phyloP scores from a whole-genome alignment of 305 asterid species.

The Fraxinus dipetala region DNA sequence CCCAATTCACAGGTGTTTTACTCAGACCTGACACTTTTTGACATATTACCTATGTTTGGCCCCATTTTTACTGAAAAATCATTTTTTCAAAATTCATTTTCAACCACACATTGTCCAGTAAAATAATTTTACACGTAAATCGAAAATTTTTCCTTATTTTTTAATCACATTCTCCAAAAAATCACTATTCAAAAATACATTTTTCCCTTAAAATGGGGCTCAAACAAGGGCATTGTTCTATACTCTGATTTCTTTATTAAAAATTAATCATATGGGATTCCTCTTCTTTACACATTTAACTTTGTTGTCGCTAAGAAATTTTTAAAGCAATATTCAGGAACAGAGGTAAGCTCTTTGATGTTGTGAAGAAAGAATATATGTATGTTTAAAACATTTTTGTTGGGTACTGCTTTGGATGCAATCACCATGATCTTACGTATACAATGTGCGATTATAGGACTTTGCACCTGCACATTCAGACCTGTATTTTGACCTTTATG shows the following conservation, averaged over 20 bases:
- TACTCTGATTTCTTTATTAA: neutral
- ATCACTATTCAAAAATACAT: too few species aligned
- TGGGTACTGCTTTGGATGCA: neutral
- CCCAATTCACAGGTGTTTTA: neutral
- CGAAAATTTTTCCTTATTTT: too few species aligned
- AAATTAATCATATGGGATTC: neutral
- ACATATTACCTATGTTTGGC: neutral
- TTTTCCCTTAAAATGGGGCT: too few species aligned
- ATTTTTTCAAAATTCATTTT: too few species aligned
- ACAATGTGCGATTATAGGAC: neutral
- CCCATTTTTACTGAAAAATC: too few species aligned
- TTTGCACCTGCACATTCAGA: neutral
- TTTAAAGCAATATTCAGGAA: constrained; percentile 62
- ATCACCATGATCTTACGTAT: neutral
- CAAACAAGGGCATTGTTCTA: neutral
- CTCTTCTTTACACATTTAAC: neutral
- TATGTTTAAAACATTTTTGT: neutral
- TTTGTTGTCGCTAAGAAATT: constrained; percentile 71
- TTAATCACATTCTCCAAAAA: too few species aligned
- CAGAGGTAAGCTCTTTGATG: constrained; percentile 56
- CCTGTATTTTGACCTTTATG: neutral
- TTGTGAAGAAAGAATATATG: neutral
- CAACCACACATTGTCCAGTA: too few species aligned
- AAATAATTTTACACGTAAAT: too few species aligned
- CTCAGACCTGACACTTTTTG: constrained; percentile 10